phyloP scores from a whole-genome alignment of 768 basidiomycete species.

The Tulasnella sp. region DNA sequence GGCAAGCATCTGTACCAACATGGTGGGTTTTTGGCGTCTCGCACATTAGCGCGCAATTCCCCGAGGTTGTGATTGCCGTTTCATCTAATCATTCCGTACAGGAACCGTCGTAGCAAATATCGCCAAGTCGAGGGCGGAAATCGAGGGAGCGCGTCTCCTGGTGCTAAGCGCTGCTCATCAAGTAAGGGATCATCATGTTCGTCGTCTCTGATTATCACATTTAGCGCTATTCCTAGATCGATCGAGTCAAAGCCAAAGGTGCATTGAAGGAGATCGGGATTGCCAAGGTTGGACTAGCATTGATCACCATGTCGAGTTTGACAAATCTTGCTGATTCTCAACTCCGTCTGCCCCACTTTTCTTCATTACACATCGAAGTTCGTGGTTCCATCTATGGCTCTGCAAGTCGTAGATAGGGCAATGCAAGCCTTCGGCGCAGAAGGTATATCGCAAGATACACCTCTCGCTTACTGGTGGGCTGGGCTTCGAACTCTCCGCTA shows the following conservation, averaged over 20 bases:
- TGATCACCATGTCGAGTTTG: neutral
- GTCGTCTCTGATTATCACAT: neutral
- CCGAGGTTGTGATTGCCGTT: too few relatives aligned
- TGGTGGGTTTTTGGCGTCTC: conserved; percentile 53
- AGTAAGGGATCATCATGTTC: conserved; percentile 45
- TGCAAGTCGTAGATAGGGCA: conserved; percentile 87
- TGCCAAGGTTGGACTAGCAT: conserved; percentile 69
- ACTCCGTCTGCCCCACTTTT: neutral
- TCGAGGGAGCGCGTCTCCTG: conserved; percentile 83
- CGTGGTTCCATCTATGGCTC: conserved; percentile 89
- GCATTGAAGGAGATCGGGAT: conserved; percentile 97
- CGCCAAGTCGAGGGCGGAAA: conserved; percentile 89
- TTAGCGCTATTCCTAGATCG: conserved; percentile 60
- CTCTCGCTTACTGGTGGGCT: conserved; percentile 77
- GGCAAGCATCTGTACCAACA: conserved; percentile 91
- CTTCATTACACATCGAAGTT: conserved; percentile 59
- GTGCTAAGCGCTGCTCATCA: conserved; percentile 91
- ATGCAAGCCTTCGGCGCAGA: conserved; percentile 98
- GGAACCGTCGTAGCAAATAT: conserved; percentile 90
- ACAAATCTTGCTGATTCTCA: conserved; percentile 5
- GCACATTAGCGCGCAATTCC: neutral
- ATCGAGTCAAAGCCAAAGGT: conserved; percentile 87
- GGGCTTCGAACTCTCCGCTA: conserved; percentile 83
- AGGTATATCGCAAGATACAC: conserved; percentile 88
- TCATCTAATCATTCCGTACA: conserved; percentile 42